Percentiles rank a stretch among this genome's conserved stretches.
These are phyloP conservation scores for Brassica balearica DNA, from an alignment of 441 rosid genomes.

Conservation along the genomic window DNA sequence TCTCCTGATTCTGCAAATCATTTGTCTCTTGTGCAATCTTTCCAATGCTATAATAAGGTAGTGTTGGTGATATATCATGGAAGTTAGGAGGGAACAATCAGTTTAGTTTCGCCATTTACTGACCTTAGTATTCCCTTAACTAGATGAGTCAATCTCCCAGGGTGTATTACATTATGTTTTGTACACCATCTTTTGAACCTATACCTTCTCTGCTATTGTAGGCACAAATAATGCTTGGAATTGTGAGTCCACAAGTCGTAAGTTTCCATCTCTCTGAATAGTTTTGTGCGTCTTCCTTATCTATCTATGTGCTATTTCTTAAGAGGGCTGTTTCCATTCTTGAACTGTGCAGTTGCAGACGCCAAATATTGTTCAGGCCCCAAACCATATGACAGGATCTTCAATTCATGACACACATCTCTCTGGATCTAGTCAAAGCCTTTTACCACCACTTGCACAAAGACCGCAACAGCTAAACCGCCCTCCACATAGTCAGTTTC, in stretches of 20 bases:
- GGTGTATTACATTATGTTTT: neutral
- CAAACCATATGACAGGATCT: slow-evolving; percentile 56
- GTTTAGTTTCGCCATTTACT: neutral
- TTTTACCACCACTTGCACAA: slow-evolving; percentile 64
- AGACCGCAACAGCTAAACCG: slow-evolving; percentile 57
- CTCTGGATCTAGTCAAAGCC: slow-evolving; percentile 30
- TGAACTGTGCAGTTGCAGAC: slow-evolving; percentile 68
- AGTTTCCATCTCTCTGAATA: slow-evolving; percentile 45
- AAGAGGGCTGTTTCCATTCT: slow-evolving; percentile 24
- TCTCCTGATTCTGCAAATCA: neutral
- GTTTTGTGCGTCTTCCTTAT: slow-evolving; percentile 34
- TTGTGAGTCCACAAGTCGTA: slow-evolving; percentile 87
- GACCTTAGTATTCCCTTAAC: neutral
- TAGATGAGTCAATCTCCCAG: neutral
- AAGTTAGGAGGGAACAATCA: neutral
- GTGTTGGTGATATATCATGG: neutral
- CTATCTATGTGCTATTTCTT: neutral
- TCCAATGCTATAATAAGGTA: neutral
- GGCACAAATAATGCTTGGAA: slow-evolving; percentile 93
- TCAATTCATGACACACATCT: slow-evolving; percentile 55
- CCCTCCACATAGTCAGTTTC: slow-evolving; percentile 57
- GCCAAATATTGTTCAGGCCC: slow-evolving; percentile 70
- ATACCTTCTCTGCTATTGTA: slow-evolving; percentile 45
- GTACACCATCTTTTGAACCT: slow-evolving; percentile 17
- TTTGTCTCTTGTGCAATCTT: slow-evolving; percentile 6